phyloP scores from a whole-genome alignment of 2,329 filamentous ascomycete genomes.

The Cyphellophora attinorum region DNA sequence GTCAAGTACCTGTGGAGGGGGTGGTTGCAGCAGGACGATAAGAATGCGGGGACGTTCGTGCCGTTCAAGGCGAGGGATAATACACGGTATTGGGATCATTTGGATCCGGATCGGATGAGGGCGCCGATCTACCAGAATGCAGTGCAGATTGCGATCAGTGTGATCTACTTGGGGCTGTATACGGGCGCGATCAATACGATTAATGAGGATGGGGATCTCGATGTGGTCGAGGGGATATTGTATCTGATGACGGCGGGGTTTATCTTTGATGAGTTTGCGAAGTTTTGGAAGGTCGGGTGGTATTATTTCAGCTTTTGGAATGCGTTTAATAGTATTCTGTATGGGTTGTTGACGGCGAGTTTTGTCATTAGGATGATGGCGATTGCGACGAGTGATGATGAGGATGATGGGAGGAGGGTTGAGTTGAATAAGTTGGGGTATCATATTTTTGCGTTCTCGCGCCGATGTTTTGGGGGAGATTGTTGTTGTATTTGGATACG shows the following conservation, averaged over 20 bases:
- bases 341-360: conserved; percentile 66
- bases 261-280: conserved; percentile 74
- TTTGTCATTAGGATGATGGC: conserved; percentile 73
- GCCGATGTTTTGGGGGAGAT: conserved; percentile 92
- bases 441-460: conserved; percentile 90
- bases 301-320: conserved; percentile 96
- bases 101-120: conserved; percentile 90
- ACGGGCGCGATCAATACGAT: conserved; percentile 90
- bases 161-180: conserved; percentile 76
- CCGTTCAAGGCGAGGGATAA: conserved; percentile 78
- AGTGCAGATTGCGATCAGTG: conserved; percentile 72
- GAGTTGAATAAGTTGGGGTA: conserved; percentile 76
- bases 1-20: conserved; percentile 87
- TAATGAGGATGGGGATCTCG: conserved; percentile 73
- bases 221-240: conserved; percentile 70
- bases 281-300: conserved; percentile 88
- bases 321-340: conserved; percentile 79
- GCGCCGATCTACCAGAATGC: conserved; percentile 87
- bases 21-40: conserved; percentile 92
- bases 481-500: conserved; percentile 86
- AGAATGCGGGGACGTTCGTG: conserved; percentile 81
- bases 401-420: conserved; percentile 40
- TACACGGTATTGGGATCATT: conserved; percentile 66
- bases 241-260: conserved; percentile 91
- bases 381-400: conserved; percentile 50